Percentiles rank a stretch among this genome's conserved stretches.
phyloP scores from a whole-genome alignment of 192 early-diverging fungal genomes.

The Chytriomyces confervae region DNA sequence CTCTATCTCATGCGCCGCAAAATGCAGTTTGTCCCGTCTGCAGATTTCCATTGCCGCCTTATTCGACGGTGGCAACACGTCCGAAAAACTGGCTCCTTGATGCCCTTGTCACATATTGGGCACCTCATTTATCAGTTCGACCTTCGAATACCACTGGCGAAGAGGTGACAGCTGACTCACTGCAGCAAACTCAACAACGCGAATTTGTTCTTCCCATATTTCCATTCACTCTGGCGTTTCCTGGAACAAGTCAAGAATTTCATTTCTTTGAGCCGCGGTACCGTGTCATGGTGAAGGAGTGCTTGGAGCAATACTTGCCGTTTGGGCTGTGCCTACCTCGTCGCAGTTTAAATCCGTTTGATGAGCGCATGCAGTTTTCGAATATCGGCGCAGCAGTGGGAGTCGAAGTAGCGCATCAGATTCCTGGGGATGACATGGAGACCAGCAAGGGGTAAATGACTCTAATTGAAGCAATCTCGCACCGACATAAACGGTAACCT shows the following conservation, averaged over 20 bases:
- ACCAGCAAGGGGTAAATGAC: too few relatives aligned
- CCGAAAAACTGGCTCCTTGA: slow-evolving; percentile 11
- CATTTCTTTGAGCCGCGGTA: slow-evolving; percentile 31
- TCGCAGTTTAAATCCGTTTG: slow-evolving; percentile 3
- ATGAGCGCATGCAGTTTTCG: not conserved
- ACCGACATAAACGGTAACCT: too few relatives aligned
- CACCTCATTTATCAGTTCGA: not conserved
- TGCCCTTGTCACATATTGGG: not conserved
- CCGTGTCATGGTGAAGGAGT: slow-evolving; percentile 33
- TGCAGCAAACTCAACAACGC: not conserved
- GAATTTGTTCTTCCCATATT: slow-evolving; percentile 15
- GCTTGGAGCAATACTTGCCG: not conserved
- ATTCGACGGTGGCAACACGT: not conserved
- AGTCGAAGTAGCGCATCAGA: not conserved
- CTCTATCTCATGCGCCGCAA: not conserved
- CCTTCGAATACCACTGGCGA: not conserved
- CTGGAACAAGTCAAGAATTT: slow-evolving; percentile 29
- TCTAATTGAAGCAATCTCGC: too few relatives aligned
- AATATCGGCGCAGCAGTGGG: slow-evolving; percentile 5
- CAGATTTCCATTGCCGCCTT: slow-evolving; percentile 1
- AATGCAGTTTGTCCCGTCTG: not conserved
- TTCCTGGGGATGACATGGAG: too few relatives aligned
- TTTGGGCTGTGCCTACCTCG: slow-evolving; percentile 23
- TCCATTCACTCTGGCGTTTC: slow-evolving; percentile 17
- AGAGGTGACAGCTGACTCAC: not conserved